Base-by-base conservation (phyloP, 306 rosid genomes). In the Gastrolobium bilobum region DNA sequence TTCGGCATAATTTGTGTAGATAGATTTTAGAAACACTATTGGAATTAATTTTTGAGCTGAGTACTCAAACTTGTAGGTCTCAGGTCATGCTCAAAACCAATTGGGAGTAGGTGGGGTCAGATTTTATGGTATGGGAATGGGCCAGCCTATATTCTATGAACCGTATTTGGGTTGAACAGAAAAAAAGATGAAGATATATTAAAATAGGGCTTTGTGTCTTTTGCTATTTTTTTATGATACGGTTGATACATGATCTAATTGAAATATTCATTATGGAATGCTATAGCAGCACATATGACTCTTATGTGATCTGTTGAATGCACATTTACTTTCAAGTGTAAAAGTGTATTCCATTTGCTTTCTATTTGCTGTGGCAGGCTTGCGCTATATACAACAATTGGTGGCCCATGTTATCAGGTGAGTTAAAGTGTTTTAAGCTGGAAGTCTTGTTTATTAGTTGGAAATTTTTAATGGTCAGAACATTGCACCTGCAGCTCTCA, bases 361-460 rank as follows among this genome's bases (percentile, higher is more conserved):
- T 73, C 56, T 77, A 54, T 77, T 75, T 65, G 20, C 44, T 77
- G 60, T 75, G 83, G 80, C 89, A 95, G 99, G 98, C 98, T 59
- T 96, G 99, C 79, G 98, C 90, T 58, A 79, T 95, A 84, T 95
- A 91, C 89, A 90, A 80, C 87, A 95, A 95, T 80, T 95, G 99
- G 99, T 95, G 97, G 98, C 99, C 98, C 33, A 85, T 95, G 99
- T 74, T 96, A 79, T 85, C 98, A 81, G 99, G 98, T 96, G 78
- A 86, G 80, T 76, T 54, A 44, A 14, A 54, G 59, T 65, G 38
- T 57, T 58, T 47, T 73, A 13, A 74, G 58, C 64, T 68, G n/a
- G 54, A 54, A 74, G 51, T 73, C 65, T 10, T 72, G 44, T 51
- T 66, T 67, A 14, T 70, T 61, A 62, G 43, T 33, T 73, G 5